These are phyloP conservation scores for Coemansia sp. DNA, from an alignment of 192 early-diverging fungal species.

Conservation along the genomic window DNA sequence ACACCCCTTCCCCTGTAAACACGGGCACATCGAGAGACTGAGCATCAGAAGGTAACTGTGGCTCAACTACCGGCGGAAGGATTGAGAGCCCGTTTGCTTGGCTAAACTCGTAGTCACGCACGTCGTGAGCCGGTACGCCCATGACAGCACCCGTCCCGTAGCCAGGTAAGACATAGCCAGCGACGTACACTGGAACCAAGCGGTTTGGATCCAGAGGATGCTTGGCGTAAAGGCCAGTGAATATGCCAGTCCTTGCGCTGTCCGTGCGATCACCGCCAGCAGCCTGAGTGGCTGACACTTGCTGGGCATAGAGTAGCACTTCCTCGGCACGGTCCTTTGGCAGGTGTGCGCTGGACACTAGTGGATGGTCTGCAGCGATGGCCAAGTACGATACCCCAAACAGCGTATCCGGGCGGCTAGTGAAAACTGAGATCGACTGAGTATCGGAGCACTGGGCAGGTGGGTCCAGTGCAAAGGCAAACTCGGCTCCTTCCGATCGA, in stretches of 20 bases:
- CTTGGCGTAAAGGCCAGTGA: constrained; percentile 65
- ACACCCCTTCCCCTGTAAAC: constrained; percentile 61
- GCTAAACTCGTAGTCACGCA: constrained; percentile 74
- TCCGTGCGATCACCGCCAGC: constrained; percentile 21
- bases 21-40: constrained; percentile 3
- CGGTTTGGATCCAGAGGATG: constrained; percentile 62
- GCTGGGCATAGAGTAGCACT: constrained; percentile 19
- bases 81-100: constrained; percentile 54
- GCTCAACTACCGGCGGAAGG: constrained; percentile 53
- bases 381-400: constrained; percentile 76
- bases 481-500: constrained; percentile 77
- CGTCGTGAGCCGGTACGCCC: constrained; percentile 84
- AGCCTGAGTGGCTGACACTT: constrained; percentile 25
- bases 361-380: constrained; percentile 67
- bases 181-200: constrained; percentile 69
- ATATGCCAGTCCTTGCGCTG: constrained; percentile 48
- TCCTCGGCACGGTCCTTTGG: constrained; percentile 13
- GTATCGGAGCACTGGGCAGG: neutral
- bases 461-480: constrained; percentile 57
- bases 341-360: constrained; percentile 31
- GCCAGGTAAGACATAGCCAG: constrained; percentile 72
- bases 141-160: constrained; percentile 86
- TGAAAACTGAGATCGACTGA: constrained; percentile 66
- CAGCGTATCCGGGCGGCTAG: constrained; percentile 77
- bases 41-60: constrained; percentile 1